Base-by-base conservation (phyloP, 148 eudicot species). In the Arbutus unedo region DNA sequence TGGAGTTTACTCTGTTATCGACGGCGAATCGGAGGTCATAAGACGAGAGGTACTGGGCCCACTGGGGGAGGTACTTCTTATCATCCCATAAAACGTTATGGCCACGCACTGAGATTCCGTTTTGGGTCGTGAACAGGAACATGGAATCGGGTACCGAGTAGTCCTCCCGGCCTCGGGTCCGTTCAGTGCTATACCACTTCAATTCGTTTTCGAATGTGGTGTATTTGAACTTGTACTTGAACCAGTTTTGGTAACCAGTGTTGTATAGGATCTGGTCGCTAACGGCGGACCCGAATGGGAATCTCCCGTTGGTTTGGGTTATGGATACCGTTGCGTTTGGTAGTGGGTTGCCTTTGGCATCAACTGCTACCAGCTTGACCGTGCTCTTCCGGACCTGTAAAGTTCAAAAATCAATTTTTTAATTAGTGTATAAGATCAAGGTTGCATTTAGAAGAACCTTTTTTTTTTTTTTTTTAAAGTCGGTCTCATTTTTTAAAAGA, bases 51-150 rank as follows among this genome's bases (percentile, higher is more conserved):
- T 79, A 82, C 5, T 55, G 59, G 0, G 86, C 85, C 93, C 93
- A 91, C 10, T 7, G 0, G 0, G 88, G 90, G 53, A 85, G 84
- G 82, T 70, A 85, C 0, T 51, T 18, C 2, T 87, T 87, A 43
- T 89, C 87, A 0, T 88, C 92, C 96, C 96, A 93, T 15, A 91
- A 82, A 8, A 93, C 81, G 70, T 90, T 91, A 81, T 93, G 96
- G 21, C 96, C 96, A 2, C 94, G 91, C 4, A 91, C 85, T 0
- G 70, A 1, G 15, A 93, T 82, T 60, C 79, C 53, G 45, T 86
- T 70, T 1, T 67, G 47, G 64, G 53, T 13, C 5, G 88, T 64
- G 44, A 89, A 89, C 18, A 6, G 47, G 0, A 93, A 83, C 91
- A 93, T 85, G 75, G 83, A 55, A 45, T 93, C 96, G 0, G 93